Evolutionary conservation across 2,329 filamentous ascomycete species (phyloP).

Genomic region (Talaromyces islandicus): DNA sequence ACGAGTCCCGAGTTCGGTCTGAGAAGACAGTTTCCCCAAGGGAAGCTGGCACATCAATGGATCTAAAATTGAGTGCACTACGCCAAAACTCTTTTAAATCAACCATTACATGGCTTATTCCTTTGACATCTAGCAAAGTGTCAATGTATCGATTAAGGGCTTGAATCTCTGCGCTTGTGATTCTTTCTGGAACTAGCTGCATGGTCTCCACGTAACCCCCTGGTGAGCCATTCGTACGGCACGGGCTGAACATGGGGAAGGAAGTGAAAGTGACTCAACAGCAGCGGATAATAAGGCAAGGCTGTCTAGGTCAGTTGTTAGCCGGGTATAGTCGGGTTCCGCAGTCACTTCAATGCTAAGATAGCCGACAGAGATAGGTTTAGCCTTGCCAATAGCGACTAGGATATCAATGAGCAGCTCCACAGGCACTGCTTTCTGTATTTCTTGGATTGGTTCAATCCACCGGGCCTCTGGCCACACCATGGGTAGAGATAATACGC

Average conservation of each 20-base stretch:
- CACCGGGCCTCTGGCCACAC: not conserved
- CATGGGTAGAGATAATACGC: constrained; percentile 1
- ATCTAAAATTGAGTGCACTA: not conserved
- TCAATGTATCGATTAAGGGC: not conserved
- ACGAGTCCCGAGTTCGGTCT: not conserved
- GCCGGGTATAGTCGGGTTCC: not conserved
- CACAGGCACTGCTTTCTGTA: not conserved
- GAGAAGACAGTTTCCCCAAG: not conserved
- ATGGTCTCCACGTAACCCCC: not conserved
- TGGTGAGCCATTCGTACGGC: not conserved
- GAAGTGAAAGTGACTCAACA: not conserved
- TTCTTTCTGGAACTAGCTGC: not conserved
- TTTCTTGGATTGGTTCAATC: not conserved
- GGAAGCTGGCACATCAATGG: not conserved
- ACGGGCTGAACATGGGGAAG: not conserved
- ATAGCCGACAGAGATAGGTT: not conserved
- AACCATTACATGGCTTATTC: not conserved
- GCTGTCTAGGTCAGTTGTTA: not conserved
- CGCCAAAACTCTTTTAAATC: not conserved
- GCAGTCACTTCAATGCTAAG: constrained; percentile 2
- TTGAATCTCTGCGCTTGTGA: not conserved
- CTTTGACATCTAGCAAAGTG: not conserved
- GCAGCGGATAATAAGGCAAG: not conserved
- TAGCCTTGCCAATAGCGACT: not conserved
- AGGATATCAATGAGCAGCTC: not conserved